phyloP scores from a whole-genome alignment of 495 filamentous ascomycete genomes.

The Penicillium antarcticum region DNA sequence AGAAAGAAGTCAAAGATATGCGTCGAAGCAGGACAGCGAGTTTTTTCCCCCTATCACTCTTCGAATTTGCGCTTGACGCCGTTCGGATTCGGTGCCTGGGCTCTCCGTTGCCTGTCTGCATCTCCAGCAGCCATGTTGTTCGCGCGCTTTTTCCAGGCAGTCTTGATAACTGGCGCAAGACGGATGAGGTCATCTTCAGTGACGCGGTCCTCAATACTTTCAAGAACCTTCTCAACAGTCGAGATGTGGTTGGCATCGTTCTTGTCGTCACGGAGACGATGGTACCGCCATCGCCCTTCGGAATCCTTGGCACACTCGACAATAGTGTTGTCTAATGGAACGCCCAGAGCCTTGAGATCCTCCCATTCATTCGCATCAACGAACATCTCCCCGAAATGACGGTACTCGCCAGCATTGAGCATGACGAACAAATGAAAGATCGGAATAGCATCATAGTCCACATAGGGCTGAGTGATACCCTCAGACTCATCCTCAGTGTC shows the following conservation, averaged over 20 bases:
- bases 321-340: constrained; percentile 76
- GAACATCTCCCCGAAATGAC: constrained; percentile 59
- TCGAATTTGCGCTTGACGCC: constrained; percentile 49
- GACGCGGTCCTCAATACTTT: constrained; percentile 76
- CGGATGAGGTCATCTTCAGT: constrained; percentile 62
- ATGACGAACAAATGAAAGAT: constrained; percentile 57
- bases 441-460: constrained; percentile 61
- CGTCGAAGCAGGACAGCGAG: constrained; percentile 11
- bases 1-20: constrained; percentile 7
- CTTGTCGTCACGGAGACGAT: constrained; percentile 89
- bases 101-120: constrained; percentile 24
- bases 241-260: constrained; percentile 81
- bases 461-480: constrained; percentile 47
- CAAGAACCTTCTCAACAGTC: constrained; percentile 74
- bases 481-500: constrained; percentile 63
- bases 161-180: constrained; percentile 61
- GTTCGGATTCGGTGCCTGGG: constrained; percentile 31
- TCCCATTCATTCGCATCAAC: constrained; percentile 82
- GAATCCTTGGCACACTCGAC: constrained; percentile 83
- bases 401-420: constrained; percentile 56
- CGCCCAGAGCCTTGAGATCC: constrained; percentile 60
- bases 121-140: constrained; percentile 24
- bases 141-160: constrained; percentile 67
- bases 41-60: constrained; percentile 29
- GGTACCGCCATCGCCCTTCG: constrained; percentile 73